phyloP scores from a whole-genome alignment of 208 protist genomes.

The Crithidia brevicula region DNA sequence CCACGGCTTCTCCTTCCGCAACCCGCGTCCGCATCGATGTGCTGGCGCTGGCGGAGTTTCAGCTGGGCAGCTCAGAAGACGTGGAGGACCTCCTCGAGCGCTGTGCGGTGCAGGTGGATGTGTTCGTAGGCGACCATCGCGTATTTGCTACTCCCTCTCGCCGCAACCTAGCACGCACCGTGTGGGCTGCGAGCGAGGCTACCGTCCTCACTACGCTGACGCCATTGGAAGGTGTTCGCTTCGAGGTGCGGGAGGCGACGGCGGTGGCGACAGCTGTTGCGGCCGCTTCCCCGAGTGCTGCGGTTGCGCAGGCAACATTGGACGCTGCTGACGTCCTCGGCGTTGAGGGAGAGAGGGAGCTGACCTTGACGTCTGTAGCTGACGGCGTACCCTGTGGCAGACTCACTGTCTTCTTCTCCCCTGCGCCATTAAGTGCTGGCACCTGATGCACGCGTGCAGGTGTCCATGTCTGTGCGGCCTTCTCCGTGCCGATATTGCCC shows the following conservation, averaged over 20 bases:
- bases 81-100: conserved; percentile 45
- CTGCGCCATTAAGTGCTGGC: no score
- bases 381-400: conserved; percentile 15
- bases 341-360: conserved; percentile 9
- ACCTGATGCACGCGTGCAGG: no score
- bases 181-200: conserved; percentile 47
- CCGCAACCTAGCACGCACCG: conserved; percentile 32
- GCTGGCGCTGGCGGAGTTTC: conserved; percentile 39
- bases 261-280: no score
- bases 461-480: no score
- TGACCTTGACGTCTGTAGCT: conserved; percentile 9
- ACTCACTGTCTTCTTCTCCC: conserved; percentile 39
- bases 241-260: conserved; percentile 55
- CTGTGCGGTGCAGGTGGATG: conserved; percentile 54
- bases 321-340: conserved; percentile 29
- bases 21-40: conserved; percentile 49
- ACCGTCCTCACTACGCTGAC: conserved; percentile 32
- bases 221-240: conserved; percentile 34
- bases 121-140: conserved; percentile 46
- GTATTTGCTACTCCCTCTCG: conserved; percentile 48
- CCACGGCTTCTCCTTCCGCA: not conserved
- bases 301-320: conserved; percentile 12
- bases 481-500: no score
- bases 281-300: no score
- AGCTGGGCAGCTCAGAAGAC: conserved; percentile 27